Conservation (phyloP, 2,329 filamentous ascomycete genomes). For the Huntiella decipiens region DNA sequence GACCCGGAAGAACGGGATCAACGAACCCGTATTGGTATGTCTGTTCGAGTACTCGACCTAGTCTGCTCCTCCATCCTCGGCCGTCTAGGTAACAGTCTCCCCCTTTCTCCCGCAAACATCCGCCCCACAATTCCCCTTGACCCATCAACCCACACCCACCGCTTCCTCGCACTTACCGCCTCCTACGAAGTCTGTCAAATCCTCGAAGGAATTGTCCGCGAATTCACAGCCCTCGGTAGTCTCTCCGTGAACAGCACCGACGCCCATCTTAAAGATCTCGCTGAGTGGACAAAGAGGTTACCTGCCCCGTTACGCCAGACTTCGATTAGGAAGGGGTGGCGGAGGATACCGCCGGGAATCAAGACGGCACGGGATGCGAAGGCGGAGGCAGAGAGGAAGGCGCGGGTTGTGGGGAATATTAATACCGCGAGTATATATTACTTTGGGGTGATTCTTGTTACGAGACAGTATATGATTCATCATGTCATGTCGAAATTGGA, state of each 20-base stretch:
- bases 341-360: background rate
- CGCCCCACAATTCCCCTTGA: background rate
- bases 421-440: slow-evolving; percentile 13
- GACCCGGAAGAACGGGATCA: slow-evolving; percentile 4
- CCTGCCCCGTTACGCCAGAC: slow-evolving; percentile 1
- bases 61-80: slow-evolving; percentile 12
- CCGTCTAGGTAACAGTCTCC: slow-evolving; percentile 7
- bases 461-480: slow-evolving; percentile 12
- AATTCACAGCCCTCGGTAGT: slow-evolving; percentile 4
- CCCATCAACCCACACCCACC: background rate
- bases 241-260: slow-evolving; percentile 2
- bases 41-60: slow-evolving; percentile 12
- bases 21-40: slow-evolving; percentile 13
- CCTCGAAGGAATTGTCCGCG: slow-evolving; percentile 8
- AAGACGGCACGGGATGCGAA: background rate
- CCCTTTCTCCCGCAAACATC: background rate
- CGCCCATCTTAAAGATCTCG: slow-evolving; percentile 6
- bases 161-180: slow-evolving; percentile 6
- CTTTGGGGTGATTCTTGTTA: slow-evolving; percentile 12
- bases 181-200: slow-evolving; percentile 9
- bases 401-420: slow-evolving; percentile 9
- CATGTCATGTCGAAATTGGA: slow-evolving; percentile 10
- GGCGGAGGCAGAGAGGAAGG: slow-evolving; percentile 1
- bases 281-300: slow-evolving; percentile 5
- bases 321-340: background rate